These are phyloP conservation scores for Scorias spongiosa DNA, from an alignment of 2,329 filamentous ascomycete species.

Conservation along the genomic window DNA sequence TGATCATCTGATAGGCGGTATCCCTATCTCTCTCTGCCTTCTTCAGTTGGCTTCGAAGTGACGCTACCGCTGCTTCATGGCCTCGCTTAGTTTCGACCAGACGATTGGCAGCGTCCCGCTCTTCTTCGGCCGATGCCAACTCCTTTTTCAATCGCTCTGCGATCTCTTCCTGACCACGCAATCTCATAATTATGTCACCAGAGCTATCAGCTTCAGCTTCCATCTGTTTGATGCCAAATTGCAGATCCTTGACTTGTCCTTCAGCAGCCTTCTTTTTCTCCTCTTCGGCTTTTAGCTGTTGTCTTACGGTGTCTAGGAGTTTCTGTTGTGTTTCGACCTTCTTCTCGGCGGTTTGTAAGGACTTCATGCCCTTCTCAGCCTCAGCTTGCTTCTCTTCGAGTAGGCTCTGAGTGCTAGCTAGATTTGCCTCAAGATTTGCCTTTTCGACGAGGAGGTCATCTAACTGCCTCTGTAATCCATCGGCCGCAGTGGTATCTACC, in stretches of 20 bases:
- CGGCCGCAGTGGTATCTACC: conserved; percentile 18
- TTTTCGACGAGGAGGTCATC: conserved; percentile 33
- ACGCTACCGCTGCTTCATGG: conserved; percentile 15
- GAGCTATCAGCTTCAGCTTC: conserved; percentile 13
- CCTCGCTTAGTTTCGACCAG: conserved; percentile 12
- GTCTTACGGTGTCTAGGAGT: conserved; percentile 39
- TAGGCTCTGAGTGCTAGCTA: conserved; percentile 18
- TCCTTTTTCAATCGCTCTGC: conserved; percentile 13
- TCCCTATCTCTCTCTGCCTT: conserved; percentile 18
- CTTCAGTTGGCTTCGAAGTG: conserved; percentile 16
- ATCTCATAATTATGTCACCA: conserved; percentile 6
- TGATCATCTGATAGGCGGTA: conserved; percentile 20
- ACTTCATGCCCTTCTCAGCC: conserved; percentile 27
- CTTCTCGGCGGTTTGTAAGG: conserved; percentile 36
- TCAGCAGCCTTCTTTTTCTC: conserved; percentile 31
- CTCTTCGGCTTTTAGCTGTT: conserved; percentile 40
- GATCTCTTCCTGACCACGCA: conserved; percentile 7
- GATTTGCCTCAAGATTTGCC: conserved; percentile 27
- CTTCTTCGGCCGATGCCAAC: conserved; percentile 14
- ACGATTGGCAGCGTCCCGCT: conserved; percentile 13
- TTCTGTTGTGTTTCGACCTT: conserved; percentile 37
- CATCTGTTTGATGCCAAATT: conserved; percentile 13
- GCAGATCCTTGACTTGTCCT: conserved; percentile 25
- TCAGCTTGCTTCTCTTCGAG: conserved; percentile 21
- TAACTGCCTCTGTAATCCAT: conserved; percentile 27